These are phyloP conservation scores for Nevesoporus exiguus DNA, from an alignment of 768 basidiomycete genomes.

Conservation along the genomic window DNA sequence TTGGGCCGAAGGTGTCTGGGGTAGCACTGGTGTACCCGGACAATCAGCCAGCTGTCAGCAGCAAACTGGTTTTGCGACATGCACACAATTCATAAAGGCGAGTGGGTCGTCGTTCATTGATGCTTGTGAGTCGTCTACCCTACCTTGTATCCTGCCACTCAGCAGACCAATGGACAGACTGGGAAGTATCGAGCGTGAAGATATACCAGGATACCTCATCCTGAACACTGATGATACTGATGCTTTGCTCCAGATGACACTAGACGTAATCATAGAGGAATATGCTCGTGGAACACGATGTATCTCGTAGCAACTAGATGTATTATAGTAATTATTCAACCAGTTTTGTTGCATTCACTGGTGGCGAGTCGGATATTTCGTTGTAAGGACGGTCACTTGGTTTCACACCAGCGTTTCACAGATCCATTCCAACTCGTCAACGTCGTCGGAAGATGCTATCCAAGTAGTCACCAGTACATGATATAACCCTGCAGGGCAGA, in stretches of 20 bases:
- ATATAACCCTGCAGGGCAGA: conserved; percentile 5
- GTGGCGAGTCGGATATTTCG: too few species aligned
- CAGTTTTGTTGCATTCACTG: neutral
- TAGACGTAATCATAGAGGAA: conserved; percentile 11
- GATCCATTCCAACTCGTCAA: neutral
- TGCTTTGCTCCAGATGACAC: neutral
- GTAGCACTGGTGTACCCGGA: conserved; percentile 66
- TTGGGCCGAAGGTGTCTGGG: conserved; percentile 88
- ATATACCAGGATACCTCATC: conserved; percentile 54
- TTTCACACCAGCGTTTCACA: neutral
- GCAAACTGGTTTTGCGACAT: conserved; percentile 78
- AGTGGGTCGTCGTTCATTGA: conserved; percentile 67
- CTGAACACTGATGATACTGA: conserved; percentile 10
- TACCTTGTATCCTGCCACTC: conserved; percentile 2
- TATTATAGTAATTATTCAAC: conserved; percentile 19
- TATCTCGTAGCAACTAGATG: conserved; percentile 22
- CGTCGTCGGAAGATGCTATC: conserved; percentile 17
- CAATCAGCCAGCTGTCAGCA: conserved; percentile 84
- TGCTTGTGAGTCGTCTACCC: conserved; percentile 61
- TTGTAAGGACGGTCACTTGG: neutral
- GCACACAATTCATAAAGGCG: conserved; percentile 70
- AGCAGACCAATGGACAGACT: conserved; percentile 45
- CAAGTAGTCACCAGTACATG: conserved; percentile 21
- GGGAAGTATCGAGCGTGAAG: conserved; percentile 76
- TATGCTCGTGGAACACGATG: conserved; percentile 5